These are phyloP conservation scores for Tephrocybe sp. DNA, from an alignment of 768 basidiomycete species.

Conservation along the genomic window DNA sequence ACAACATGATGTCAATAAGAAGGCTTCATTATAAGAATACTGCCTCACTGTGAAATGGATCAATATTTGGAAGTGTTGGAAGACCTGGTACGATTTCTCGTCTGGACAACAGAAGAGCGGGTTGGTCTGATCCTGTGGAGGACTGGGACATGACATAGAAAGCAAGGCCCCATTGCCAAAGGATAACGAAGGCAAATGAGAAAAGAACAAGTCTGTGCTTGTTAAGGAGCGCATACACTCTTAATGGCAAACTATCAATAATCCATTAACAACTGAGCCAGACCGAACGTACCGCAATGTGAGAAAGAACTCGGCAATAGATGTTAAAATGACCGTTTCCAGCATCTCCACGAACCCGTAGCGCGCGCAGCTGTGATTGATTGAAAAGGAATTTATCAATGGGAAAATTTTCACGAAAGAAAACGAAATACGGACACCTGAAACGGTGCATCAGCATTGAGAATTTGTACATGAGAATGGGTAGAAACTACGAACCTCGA, in stretches of 20 bases:
- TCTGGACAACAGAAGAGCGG: background rate
- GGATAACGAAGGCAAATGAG: background rate
- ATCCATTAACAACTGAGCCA: too few relatives aligned
- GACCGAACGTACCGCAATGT: slow-evolving; percentile 3
- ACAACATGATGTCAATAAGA: background rate
- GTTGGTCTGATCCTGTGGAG: background rate
- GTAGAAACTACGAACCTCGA: background rate
- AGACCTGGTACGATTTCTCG: background rate
- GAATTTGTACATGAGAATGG: background rate
- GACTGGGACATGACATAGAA: slow-evolving; percentile 5
- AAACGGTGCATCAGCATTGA: background rate
- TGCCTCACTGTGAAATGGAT: slow-evolving; percentile 2
- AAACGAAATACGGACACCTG: slow-evolving; percentile 3
- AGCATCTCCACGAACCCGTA: slow-evolving; percentile 11
- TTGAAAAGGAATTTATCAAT: background rate
- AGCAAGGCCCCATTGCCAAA: slow-evolving; percentile 8
- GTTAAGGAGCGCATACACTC: slow-evolving; percentile 2
- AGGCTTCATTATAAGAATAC: too few relatives aligned
- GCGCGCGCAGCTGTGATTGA: slow-evolving; percentile 4
- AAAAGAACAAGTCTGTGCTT: background rate
- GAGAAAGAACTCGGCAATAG: slow-evolving; percentile 5
- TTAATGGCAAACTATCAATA: background rate
- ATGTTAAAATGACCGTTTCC: slow-evolving; percentile 1
- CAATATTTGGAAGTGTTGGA: background rate
- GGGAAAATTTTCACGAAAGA: background rate